phyloP scores from a whole-genome alignment of 768 basidiomycete species.

The Mycena floridula region DNA sequence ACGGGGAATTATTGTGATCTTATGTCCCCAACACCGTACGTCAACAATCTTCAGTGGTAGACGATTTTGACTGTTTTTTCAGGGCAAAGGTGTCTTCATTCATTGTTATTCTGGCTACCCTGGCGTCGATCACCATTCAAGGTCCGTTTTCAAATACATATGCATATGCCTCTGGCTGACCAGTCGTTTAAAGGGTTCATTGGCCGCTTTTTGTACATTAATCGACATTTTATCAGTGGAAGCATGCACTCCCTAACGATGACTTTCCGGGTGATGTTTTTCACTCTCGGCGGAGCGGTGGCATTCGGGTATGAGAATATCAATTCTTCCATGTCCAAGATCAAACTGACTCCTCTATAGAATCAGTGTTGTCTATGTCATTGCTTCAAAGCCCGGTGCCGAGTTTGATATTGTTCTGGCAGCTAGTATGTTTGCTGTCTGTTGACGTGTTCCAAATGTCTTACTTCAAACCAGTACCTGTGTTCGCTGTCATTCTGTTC shows the following conservation, averaged over 20 bases:
- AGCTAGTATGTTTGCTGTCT: conserved; percentile 12
- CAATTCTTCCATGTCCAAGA: background rate
- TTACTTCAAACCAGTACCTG: conserved; percentile 15
- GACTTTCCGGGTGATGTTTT: conserved; percentile 22
- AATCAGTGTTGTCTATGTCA: conserved; percentile 19
- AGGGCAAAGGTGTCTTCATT: background rate
- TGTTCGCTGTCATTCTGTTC: conserved; percentile 20
- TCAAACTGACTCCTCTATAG: conserved; percentile 7
- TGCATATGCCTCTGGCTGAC: background rate
- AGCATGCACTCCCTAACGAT: conserved; percentile 20
- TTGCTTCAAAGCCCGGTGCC: conserved; percentile 16
- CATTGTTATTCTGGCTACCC: conserved; percentile 8
- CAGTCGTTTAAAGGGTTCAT: conserved; percentile 13
- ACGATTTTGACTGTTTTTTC: too few species aligned
- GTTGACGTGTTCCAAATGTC: background rate
- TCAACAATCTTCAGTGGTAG: background rate
- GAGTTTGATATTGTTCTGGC: conserved; percentile 24
- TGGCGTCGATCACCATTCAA: conserved; percentile 19
- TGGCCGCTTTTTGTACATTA: conserved; percentile 17
- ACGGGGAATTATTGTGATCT: background rate
- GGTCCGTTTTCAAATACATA: conserved; percentile 9
- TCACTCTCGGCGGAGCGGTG: conserved; percentile 18
- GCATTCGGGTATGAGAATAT: conserved; percentile 8
- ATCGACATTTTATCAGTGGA: conserved; percentile 17
- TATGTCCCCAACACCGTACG: background rate